Evolutionary conservation across 495 filamentous ascomycete genomes (phyloP), one percentile per base, ranked within the genome.

Genomic region (Hyaloscypha bicolor): DNA sequence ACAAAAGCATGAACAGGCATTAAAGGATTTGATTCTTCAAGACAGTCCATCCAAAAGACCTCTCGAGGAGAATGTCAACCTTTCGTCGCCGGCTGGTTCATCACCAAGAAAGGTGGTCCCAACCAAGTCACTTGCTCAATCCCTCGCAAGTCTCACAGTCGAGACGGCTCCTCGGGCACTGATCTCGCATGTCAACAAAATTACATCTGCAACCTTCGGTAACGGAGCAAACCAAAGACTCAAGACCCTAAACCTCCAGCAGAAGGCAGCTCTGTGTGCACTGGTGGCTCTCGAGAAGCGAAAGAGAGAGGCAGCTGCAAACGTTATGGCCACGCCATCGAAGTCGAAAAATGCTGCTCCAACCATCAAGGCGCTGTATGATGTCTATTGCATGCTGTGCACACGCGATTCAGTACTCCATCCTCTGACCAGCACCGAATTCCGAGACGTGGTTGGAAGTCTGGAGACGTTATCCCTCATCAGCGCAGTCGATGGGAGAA

Each of bases 261-360:
- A 98, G 80, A 99, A 97, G 77, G 95, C 94, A 3, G 93, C 92
- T 9, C 85, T 99, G 30, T 98, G 96, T 77, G 85, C 94, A 0
- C 81, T 98, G 32, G 80, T 93, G 56, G 91, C 93, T 2, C 84
- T 94, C 2, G 94, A 97, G 76, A 91, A 84, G 72, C 79, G 81
- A 14, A 89, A 84, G 63, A 74, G 82, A 56, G 76, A 75, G 48
- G 72, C 77, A 12, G 76, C 75, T 56, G 62, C 64, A 64, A 78
- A 80, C 11, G 73, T 83, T 32, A 74, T 80, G 32, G 68, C 82
- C 22, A 90, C 89, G 0, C 85, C 87, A 0, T 89, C 88, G 0
- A 87, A 87, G 69, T 74, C 78, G 22, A 79, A 78, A 11, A 72
- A 68, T 71, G 72, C 76, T 2, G 89, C 89, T 2, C 92, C 93